Percentiles rank a stretch among this genome's conserved stretches.
phyloP scores from a whole-genome alignment of 345 rosid species.

The Firmiana major region DNA sequence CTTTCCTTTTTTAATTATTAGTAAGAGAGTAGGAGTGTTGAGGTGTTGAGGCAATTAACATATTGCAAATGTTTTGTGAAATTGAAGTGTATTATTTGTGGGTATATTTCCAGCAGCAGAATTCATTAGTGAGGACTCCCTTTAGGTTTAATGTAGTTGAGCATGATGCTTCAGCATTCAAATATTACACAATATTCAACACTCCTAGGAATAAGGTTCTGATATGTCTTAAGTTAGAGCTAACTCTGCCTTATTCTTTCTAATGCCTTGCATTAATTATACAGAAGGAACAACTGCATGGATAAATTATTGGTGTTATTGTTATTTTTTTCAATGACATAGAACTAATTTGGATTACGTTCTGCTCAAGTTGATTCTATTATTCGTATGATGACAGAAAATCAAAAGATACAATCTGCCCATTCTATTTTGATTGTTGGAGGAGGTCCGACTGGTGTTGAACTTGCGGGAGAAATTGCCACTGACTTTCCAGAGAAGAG shows the following conservation, averaged over 20 bases:
- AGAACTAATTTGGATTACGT: neutral
- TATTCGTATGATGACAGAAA: conserved; percentile 37
- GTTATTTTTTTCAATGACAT: neutral
- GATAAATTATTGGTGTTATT: neutral
- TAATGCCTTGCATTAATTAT: neutral
- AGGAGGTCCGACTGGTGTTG: conserved; percentile 95
- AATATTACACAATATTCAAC: neutral
- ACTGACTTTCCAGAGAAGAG: conserved; percentile 67
- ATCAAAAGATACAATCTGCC: conserved; percentile 70
- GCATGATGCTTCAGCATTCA: neutral
- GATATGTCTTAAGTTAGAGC: neutral
- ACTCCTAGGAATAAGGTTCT: neutral
- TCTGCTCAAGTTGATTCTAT: conserved; percentile 3
- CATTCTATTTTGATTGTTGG: conserved; percentile 73
- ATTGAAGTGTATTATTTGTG: neutral
- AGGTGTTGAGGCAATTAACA: neutral
- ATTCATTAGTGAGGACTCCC: neutral
- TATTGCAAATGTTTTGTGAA: neutral
- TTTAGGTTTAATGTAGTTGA: neutral
- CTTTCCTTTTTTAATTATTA: neutral
- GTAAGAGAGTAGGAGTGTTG: too few species aligned
- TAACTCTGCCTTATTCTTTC: neutral
- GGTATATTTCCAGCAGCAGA: neutral
- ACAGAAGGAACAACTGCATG: neutral
- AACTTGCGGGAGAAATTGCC: conserved; percentile 86